Evolutionary conservation across 2,329 filamentous ascomycete genomes (phyloP), one percentile per base, ranked within the genome.

Genomic region (Podosphaera fusca): DNA sequence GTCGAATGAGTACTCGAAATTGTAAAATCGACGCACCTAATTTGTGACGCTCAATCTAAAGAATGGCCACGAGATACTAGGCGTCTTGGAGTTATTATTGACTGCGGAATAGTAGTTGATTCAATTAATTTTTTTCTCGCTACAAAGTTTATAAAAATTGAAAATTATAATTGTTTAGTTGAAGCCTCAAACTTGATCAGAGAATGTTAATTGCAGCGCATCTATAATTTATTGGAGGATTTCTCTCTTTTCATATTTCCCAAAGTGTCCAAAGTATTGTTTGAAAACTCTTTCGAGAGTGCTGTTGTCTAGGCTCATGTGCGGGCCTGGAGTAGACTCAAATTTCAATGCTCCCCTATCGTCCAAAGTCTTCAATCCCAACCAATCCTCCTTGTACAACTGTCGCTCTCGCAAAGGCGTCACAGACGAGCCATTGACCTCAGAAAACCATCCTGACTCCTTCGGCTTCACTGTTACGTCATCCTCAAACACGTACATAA

Each of bases 351-450:
- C 85, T 2, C 84, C 86, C 72, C 84, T 84, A 68, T 82, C 72
- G 70, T 95, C 89, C 65, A 98, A 71, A 64, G 72, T 71, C 68
- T 78, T 85, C 68, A 98, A 72, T 0, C 92, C 92, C 34, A 98
- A 72, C 92, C 92, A 98, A 71, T 98, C 90, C 70, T 96, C 84
- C 63, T 77, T 79, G 69, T 95, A 98, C 1, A 96, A 73, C 34
- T 70, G 69, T 58, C 86, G 75, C 56, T 88, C 77, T 61, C 78
- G 75, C 67, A 98, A 70, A 14, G 76, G 76, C 51, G 79, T 85
- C 30, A 81, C 73, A 59, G 81, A 76, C 2, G 80, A 85, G 38
- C 73, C 74, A 69, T 92, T 87, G 53, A 92, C 83, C 68, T 96
- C 88, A 45, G 81, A 80, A 68, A 96, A 98, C 85, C 88, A 95